Conservation (phyloP, 352 stramenopile species). For the Phytophthora citrophthora region DNA sequence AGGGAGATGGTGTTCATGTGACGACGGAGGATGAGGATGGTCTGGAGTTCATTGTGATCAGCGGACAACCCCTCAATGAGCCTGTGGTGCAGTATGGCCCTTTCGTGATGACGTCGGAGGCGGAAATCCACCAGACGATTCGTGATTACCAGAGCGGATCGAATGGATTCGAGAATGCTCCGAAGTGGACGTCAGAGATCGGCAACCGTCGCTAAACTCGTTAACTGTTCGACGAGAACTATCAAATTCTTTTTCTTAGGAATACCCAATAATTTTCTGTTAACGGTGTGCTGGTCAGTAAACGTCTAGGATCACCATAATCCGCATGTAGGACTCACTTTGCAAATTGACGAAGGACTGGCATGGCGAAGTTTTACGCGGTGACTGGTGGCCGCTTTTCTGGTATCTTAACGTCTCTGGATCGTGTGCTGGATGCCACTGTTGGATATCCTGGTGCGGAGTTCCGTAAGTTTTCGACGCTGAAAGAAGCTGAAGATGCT, state of each 20-base stretch:
- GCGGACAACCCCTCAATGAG: constrained; percentile 64
- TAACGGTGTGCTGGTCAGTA: too few species aligned
- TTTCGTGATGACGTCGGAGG: constrained; percentile 73
- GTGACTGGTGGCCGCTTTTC: constrained; percentile 17
- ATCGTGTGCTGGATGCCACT: constrained; percentile 6
- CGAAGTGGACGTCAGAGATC: constrained; percentile 63
- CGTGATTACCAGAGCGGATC: constrained; percentile 56
- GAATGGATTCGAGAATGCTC: constrained; percentile 76
- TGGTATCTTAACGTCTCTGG: constrained; percentile 27
- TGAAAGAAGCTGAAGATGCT: constrained; percentile 48
- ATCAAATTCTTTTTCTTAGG: too few species aligned
- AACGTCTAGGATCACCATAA: too few species aligned
- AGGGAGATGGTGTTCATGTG: constrained; percentile 57
- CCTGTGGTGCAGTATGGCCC: constrained; percentile 71
- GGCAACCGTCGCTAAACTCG: constrained; percentile 22
- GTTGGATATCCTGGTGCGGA: constrained; percentile 37
- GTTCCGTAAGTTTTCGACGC: constrained; percentile 59
- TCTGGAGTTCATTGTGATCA: constrained; percentile 69
- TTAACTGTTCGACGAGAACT: too few species aligned
- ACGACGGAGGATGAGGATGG: constrained; percentile 33
- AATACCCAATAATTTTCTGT: too few species aligned
- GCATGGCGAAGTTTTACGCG: constrained; percentile 16
- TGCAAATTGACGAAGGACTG: not conserved
- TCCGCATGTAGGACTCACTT: not conserved
- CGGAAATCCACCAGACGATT: constrained; percentile 63